phyloP scores from a whole-genome alignment of 2,329 filamentous ascomycete species.

The Diaporthe citriasiana region DNA sequence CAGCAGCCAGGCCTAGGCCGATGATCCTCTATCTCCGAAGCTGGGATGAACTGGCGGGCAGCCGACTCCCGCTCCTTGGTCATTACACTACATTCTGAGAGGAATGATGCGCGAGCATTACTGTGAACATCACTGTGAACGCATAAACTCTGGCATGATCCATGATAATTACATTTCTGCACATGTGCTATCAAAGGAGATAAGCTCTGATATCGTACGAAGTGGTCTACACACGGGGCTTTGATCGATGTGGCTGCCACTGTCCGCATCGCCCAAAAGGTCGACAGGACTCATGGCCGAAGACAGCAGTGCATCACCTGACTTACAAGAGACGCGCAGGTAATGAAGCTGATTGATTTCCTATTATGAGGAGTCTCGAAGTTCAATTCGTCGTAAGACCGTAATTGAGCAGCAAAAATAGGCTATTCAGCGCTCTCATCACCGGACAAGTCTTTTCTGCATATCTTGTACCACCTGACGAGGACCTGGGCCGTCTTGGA shows the following conservation, averaged over 20 bases:
- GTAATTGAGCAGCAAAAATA: background rate
- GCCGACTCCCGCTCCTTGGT: background rate
- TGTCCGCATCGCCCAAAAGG: background rate
- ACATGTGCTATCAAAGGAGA: background rate
- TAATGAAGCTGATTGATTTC: background rate
- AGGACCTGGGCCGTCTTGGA: background rate
- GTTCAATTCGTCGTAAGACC: background rate
- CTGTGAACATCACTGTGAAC: no score
- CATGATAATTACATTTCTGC: background rate
- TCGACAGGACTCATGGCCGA: background rate
- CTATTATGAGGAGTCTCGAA: background rate
- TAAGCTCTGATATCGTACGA: background rate
- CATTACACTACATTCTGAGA: background rate
- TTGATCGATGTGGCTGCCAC: no score
- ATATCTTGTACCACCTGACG: background rate
- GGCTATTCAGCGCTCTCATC: background rate
- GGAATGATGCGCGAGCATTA: background rate
- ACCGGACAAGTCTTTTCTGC: background rate
- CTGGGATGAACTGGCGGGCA: conserved; percentile 33
- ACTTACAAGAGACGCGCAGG: background rate
- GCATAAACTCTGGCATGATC: background rate
- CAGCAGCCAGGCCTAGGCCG: background rate
- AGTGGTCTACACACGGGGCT: no score
- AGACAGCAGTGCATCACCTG: background rate
- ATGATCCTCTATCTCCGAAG: conserved; percentile 27